Evolutionary conservation across 345 rosid species (phyloP).

Genomic region (Sonneratia alba): DNA sequence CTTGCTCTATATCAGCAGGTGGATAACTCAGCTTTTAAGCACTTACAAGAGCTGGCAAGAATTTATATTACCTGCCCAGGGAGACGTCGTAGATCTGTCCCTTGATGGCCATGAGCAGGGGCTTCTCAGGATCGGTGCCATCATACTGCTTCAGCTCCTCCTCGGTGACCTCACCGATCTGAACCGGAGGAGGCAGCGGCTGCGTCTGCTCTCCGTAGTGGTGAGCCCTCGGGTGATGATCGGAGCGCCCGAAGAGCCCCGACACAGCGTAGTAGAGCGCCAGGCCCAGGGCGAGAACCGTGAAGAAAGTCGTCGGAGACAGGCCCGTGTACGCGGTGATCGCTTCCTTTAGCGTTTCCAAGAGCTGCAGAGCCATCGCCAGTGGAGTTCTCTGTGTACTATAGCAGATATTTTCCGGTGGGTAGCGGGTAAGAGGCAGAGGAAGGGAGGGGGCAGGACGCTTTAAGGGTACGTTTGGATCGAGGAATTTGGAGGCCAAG

Average conservation of each 20-base stretch:
- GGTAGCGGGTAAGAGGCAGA: background rate
- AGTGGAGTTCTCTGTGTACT: background rate
- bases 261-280: slow-evolving; percentile 66
- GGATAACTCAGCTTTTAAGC: background rate
- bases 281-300: slow-evolving; percentile 53
- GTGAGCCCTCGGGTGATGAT: slow-evolving; percentile 31
- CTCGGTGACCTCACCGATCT: slow-evolving; percentile 77
- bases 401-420: background rate
- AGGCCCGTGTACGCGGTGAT: slow-evolving; percentile 79
- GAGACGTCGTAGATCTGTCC: slow-evolving; percentile 99
- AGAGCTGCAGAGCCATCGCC: slow-evolving; percentile 70
- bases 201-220: slow-evolving; percentile 41
- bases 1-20: background rate
- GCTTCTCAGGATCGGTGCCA: slow-evolving; percentile 72
- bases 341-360: slow-evolving; percentile 83
- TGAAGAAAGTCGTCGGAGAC: slow-evolving; percentile 72
- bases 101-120: slow-evolving; percentile 97
- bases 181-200: slow-evolving; percentile 82
- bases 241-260: slow-evolving; percentile 45
- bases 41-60: background rate
- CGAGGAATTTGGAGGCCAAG: too few relatives aligned
- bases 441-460: too few relatives aligned
- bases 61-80: slow-evolving; percentile 60
- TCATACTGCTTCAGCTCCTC: slow-evolving; percentile 82
- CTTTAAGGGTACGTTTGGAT: too few relatives aligned